These are phyloP conservation scores for Lyophyllum shimeji DNA, from an alignment of 768 basidiomycete genomes.

Conservation along the genomic window DNA sequence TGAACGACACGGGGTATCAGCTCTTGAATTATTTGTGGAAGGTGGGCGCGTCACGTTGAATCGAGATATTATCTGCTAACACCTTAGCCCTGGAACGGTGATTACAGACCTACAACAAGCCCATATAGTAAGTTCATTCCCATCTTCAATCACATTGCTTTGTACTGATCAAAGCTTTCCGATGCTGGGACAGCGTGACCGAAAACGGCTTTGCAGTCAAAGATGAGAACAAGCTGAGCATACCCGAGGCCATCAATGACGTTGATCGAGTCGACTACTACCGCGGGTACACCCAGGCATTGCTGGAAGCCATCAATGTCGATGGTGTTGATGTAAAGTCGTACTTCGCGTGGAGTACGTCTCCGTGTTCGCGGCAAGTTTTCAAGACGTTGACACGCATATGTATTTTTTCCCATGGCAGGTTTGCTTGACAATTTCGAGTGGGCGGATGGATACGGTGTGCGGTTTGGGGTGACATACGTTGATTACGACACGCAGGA, in stretches of 20 bases:
- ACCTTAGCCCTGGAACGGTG: neutral
- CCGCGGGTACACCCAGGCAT: slow-evolving; percentile 45
- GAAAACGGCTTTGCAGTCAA: slow-evolving; percentile 72
- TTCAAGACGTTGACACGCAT: neutral
- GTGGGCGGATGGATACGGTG: slow-evolving; percentile 68
- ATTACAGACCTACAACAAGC: slow-evolving; percentile 39
- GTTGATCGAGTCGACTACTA: slow-evolving; percentile 63
- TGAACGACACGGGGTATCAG: slow-evolving; percentile 22
- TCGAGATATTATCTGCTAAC: neutral
- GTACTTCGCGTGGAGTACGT: slow-evolving; percentile 70
- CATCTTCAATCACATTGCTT: neutral
- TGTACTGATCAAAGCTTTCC: neutral
- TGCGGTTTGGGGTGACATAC: slow-evolving; percentile 68
- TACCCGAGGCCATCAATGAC: slow-evolving; percentile 53
- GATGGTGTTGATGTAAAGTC: slow-evolving; percentile 59
- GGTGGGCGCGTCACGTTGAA: slow-evolving; percentile 27
- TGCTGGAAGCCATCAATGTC: slow-evolving; percentile 51
- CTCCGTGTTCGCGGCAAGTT: neutral
- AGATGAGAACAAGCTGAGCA: slow-evolving; percentile 47
- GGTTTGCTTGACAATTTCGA: slow-evolving; percentile 72
- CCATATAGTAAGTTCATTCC: slow-evolving; percentile 49
- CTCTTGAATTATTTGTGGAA: slow-evolving; percentile 69
- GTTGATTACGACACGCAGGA: slow-evolving; percentile 57
- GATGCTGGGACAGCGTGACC: slow-evolving; percentile 43
- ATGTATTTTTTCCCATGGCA: slow-evolving; percentile 19